Base-by-base conservation (phyloP, 768 basidiomycete species). In the Paxillus involutus region DNA sequence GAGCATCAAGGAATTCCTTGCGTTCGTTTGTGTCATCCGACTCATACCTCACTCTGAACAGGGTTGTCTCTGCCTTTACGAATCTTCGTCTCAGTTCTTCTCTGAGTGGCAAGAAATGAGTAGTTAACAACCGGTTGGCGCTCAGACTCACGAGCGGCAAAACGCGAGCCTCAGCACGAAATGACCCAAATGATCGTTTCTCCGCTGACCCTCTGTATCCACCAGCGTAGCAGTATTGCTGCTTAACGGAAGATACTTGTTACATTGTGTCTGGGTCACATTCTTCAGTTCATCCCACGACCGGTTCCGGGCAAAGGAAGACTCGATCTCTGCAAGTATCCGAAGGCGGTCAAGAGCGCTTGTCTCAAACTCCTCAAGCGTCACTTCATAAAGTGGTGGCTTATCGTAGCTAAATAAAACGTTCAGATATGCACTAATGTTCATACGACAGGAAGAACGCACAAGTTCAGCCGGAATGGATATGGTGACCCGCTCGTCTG, bases 161-260 rank as follows among this genome's bases (percentile, higher is more conserved):
- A 99, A 98, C 6, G 97, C 95, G 39, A 99, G 77, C 47, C 97
- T 76, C 57, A 98, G 75, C 11, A 98, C 91, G 70, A 94, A 98
- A 72, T 99, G 97, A 10, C 94, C 86, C 12, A 97, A 76, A 63
- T 92, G 88, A 69, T 99, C 97, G 57, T 80, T 86, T 64, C 80
- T 79, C 55, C 97, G 78, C 68, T 98, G 84, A 10, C 65, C 71
- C 33, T 89, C 82, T 50, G 77, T 56, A 46, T 82, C 77, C 10
- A 71, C 68, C 13, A 63, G 70, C n/a, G 62, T 67, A 0, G 82
- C 80, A n/a, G 79, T 77, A 53, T 80, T 81, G 33, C 78, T 75
- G 53, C 80, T 76, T 46, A 99, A 73, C 2, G 85, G 86, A 24
- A 97, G 76, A 70, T 94, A 88, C 63, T 91, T 89, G 55, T 75